These are phyloP conservation scores for Ceratobasidium theobromae DNA, from an alignment of 1,284 basidiomycete species.

Conservation along the genomic window DNA sequence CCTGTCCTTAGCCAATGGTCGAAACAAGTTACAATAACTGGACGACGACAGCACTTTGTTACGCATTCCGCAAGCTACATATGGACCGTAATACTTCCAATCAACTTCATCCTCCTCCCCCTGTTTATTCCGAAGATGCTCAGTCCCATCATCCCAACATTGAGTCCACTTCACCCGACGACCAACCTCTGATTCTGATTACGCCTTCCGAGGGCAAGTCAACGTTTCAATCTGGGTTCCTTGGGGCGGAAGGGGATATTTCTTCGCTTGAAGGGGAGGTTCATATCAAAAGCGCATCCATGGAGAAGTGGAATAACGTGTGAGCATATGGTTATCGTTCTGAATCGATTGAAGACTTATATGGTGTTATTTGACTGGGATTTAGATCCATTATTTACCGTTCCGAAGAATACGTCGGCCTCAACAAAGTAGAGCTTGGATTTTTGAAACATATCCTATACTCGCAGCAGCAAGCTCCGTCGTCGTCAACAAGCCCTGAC, in stretches of 20 bases:
- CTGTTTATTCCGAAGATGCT: constrained; percentile 21
- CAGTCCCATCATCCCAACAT: constrained; percentile 6
- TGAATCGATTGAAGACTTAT: constrained; percentile 8
- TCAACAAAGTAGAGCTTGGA: constrained; percentile 60
- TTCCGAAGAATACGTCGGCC: constrained; percentile 54
- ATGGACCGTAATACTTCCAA: constrained; percentile 17
- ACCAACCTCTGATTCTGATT: constrained; percentile 37
- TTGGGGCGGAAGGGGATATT: constrained; percentile 73
- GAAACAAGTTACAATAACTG: neutral
- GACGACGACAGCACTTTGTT: neutral
- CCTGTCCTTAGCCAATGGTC: constrained; percentile 30
- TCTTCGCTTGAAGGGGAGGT: constrained; percentile 81
- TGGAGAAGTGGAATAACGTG: constrained; percentile 65
- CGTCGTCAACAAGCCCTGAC: constrained; percentile 41
- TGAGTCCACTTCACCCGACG: constrained; percentile 1
- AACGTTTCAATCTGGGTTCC: constrained; percentile 76
- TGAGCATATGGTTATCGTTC: constrained; percentile 46
- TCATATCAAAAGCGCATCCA: constrained; percentile 67
- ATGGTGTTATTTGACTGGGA: constrained; percentile 13
- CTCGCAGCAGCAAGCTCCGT: constrained; percentile 41
- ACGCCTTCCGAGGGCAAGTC: constrained; percentile 60
- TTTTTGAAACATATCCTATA: constrained; percentile 56
- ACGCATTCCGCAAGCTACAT: neutral
- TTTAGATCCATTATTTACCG: constrained; percentile 63
- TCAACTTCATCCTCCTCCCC: constrained; percentile 3